Evolutionary conservation across 148 eudicot species (phyloP).

Genomic region (Camellia sinensis): DNA sequence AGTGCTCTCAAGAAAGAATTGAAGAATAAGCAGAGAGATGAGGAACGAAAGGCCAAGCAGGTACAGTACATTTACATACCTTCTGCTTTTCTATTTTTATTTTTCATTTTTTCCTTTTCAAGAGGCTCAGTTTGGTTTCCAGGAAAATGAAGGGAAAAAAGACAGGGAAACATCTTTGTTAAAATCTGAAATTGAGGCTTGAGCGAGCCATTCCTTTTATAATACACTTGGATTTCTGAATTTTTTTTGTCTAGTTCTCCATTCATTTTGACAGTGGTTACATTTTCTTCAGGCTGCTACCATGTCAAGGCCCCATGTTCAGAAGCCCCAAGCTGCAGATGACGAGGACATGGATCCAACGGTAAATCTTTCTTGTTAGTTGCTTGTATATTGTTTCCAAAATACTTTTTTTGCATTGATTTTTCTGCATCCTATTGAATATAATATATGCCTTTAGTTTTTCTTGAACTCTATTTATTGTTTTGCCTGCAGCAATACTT

Average conservation of each 20-base stretch:
- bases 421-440: background rate
- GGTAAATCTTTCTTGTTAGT: constrained; percentile 32
- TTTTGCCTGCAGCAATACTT: constrained; percentile 69
- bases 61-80: constrained; percentile 20
- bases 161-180: background rate
- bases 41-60: constrained; percentile 64
- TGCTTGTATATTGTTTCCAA: background rate
- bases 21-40: constrained; percentile 54
- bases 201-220: background rate
- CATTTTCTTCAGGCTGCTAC: constrained; percentile 42
- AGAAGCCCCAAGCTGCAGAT: constrained; percentile 60
- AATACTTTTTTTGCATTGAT: background rate
- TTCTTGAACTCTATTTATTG: constrained; percentile 8
- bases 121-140: background rate
- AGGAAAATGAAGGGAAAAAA: background rate
- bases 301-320: constrained; percentile 37
- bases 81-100: background rate
- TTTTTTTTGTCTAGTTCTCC: background rate
- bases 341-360: constrained; percentile 97
- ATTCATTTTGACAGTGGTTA: background rate
- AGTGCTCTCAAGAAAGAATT: constrained; percentile 53
- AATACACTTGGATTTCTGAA: background rate
- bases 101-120: background rate
- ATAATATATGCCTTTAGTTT: background rate
- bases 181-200: background rate